These are phyloP conservation scores for Arachnopeziza araneosa DNA, from an alignment of 2,329 filamentous ascomycete genomes.

Conservation along the genomic window DNA sequence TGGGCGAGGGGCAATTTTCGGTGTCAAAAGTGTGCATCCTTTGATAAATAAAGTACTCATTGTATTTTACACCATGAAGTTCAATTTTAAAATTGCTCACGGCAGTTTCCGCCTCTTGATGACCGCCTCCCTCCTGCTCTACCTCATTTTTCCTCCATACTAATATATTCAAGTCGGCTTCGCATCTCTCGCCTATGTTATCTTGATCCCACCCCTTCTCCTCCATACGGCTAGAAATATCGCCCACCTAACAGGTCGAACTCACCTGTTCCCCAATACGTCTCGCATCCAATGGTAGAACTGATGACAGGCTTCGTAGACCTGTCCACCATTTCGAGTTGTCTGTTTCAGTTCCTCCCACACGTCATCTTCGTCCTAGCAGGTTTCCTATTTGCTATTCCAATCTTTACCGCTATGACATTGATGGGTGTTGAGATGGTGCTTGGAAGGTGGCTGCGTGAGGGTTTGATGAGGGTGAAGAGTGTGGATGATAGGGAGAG, in stretches of 20 bases:
- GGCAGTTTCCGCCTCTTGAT: slow-evolving; percentile 1
- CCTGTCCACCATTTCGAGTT: slow-evolving; percentile 2
- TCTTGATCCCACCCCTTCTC: slow-evolving; percentile 2
- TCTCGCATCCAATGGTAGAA: slow-evolving; percentile 3
- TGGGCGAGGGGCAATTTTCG: neutral
- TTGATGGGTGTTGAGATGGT: neutral
- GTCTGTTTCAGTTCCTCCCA: slow-evolving; percentile 1
- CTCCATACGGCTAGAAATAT: slow-evolving; percentile 5
- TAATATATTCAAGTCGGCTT: neutral
- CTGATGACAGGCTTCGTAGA: slow-evolving; percentile 5
- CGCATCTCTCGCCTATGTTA: slow-evolving; percentile 1
- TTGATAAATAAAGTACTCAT: neutral
- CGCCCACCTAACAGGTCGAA: slow-evolving; percentile 3
- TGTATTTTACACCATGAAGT: too few relatives aligned
- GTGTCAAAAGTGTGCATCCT: neutral
- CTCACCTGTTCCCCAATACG: neutral
- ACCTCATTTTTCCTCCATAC: neutral
- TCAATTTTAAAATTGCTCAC: too few relatives aligned
- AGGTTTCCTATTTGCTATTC: slow-evolving; percentile 4
- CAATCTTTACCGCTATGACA: neutral
- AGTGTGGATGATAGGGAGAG: neutral
- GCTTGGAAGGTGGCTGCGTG: neutral
- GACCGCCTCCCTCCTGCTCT: neutral
- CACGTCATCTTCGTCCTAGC: neutral
- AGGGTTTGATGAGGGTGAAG: neutral